Evolutionary conservation across 1,284 basidiomycete genomes (phyloP).

Genomic region (Agroathelia rolfsii): DNA sequence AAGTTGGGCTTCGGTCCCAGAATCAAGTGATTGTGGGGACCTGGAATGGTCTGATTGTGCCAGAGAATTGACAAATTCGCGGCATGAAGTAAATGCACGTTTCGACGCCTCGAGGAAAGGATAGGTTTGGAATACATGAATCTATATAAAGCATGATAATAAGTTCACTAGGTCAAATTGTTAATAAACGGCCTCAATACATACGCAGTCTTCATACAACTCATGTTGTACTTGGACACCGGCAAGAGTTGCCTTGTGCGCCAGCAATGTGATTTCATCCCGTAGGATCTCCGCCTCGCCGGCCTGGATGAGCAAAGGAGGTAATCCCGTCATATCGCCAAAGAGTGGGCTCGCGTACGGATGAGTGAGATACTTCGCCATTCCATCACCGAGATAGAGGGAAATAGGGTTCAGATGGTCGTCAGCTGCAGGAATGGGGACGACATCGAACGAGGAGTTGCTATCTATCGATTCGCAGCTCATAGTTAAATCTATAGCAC

Average conservation of each 20-base stretch:
- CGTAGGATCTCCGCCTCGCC: constrained; percentile 92
- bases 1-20: constrained; percentile 45
- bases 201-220: constrained; percentile 85
- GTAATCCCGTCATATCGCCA: constrained; percentile 79
- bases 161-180: constrained; percentile 8
- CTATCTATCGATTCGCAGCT: constrained; percentile 97
- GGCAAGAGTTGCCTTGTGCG: constrained; percentile 85
- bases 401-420: constrained; percentile 91
- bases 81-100: constrained; percentile 70
- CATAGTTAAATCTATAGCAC: constrained; percentile 79
- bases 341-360: constrained; percentile 97
- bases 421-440: constrained; percentile 63
- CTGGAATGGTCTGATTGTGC: constrained; percentile 40
- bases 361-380: constrained; percentile 83
- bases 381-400: constrained; percentile 84
- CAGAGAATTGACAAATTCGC: constrained; percentile 59
- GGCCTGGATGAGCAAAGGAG: constrained; percentile 87
- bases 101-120: constrained; percentile 70
- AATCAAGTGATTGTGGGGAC: constrained; percentile 39
- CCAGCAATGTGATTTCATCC: constrained; percentile 88
- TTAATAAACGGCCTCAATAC: constrained; percentile 22
- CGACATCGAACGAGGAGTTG: constrained; percentile 76
- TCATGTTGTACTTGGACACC: constrained; percentile 89
- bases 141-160: constrained; percentile 34
- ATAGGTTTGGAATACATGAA: constrained; percentile 88